Percentiles rank a stretch among this genome's conserved stretches.
Conservation (phyloP, 805 yeast genomes). For the Torulaspora delbrueckii region DNA sequence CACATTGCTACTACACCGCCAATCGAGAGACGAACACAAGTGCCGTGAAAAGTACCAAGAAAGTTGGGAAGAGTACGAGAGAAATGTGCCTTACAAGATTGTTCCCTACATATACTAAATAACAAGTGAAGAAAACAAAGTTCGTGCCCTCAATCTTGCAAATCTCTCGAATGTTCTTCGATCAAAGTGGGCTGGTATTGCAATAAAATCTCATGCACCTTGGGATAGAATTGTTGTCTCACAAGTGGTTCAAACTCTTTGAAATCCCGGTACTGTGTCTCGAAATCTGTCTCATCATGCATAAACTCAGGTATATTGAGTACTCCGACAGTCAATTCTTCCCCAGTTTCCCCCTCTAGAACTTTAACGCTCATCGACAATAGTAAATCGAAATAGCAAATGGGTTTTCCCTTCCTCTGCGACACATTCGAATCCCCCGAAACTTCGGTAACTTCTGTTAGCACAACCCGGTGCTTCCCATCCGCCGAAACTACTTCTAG, state of each 20-base stretch:
- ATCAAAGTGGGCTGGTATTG: conserved; percentile 62
- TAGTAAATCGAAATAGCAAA: conserved; percentile 66
- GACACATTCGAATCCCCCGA: conserved; percentile 78
- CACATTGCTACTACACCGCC: conserved; percentile 78
- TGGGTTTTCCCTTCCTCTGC: conserved; percentile 76
- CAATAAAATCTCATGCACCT: conserved; percentile 43
- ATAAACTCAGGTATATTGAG: conserved; percentile 60
- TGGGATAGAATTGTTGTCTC: conserved; percentile 48
- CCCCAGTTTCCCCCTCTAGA: conserved; percentile 27
- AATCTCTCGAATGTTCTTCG: conserved; percentile 54
- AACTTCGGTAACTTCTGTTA: conserved; percentile 42
- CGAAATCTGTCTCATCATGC: conserved; percentile 72
- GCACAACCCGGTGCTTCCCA: conserved; percentile 24
- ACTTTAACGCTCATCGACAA: conserved; percentile 46
- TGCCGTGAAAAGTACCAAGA: conserved; percentile 82
- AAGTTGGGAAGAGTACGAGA: conserved; percentile 80
- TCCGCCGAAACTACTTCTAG: conserved; percentile 20
- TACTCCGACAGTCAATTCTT: conserved; percentile 41
- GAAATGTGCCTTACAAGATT: conserved; percentile 79
- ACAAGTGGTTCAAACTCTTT: conserved; percentile 41
- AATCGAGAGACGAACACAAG: conserved; percentile 84
- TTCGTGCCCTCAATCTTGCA: conserved; percentile 43
- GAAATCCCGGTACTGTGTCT: conserved; percentile 46
- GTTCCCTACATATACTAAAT: conserved; percentile 76
- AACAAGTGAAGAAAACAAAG: conserved; percentile 1